Base-by-base conservation (phyloP, 108 stramenopile species). In the Skeletonema costatum region DNA sequence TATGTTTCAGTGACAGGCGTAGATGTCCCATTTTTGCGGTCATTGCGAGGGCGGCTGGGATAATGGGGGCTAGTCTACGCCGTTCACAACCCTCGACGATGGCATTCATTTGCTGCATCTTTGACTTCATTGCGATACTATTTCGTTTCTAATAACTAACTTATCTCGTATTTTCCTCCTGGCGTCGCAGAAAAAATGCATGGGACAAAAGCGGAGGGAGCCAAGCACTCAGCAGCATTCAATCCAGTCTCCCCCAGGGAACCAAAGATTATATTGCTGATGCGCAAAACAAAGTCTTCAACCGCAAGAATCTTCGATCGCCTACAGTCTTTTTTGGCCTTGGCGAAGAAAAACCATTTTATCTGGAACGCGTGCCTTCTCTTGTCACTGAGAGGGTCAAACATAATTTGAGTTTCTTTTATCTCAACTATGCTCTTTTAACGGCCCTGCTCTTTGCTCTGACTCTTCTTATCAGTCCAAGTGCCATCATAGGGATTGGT, bases 341-440 rank as follows among this genome's bases (percentile, higher is more conserved):
- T 71, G 92, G 92, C 11, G 92, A 93, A 68, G 93, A 94, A 65
- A 84, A 91, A 21, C 86, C 93, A 13, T 96, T 93, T 77, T 96
- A 96, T 67, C 64, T 96, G 32, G 96, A 96, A 77, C 86, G 83
- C 21, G 83, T 78, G 11, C 90, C 90, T 2, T 77, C 87, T 17
- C 85, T 96, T 41, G 60, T 93, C 11, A 77, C 90, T 21, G 89
- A 85, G 32, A 85, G 96, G 11, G 16, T 96, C 53, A 85, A 86
- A 36, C 96, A 96, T 85, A 96, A 96, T 78, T 9, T 94, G 14
- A 77, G 69, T 8, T 96, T 94, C 82, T 96, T 96, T 75, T 94
- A 90, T 73, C 75, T 96, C 63, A 96, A 96, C 75, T 96, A 96
- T 66, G 69, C 88, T 2, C 29, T 93, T 35, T 56, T 92, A 62